Evolutionary conservation across 1,284 basidiomycete genomes (phyloP), one percentile per base, ranked within the genome.

Genomic region (Rhodotorula sp.): DNA sequence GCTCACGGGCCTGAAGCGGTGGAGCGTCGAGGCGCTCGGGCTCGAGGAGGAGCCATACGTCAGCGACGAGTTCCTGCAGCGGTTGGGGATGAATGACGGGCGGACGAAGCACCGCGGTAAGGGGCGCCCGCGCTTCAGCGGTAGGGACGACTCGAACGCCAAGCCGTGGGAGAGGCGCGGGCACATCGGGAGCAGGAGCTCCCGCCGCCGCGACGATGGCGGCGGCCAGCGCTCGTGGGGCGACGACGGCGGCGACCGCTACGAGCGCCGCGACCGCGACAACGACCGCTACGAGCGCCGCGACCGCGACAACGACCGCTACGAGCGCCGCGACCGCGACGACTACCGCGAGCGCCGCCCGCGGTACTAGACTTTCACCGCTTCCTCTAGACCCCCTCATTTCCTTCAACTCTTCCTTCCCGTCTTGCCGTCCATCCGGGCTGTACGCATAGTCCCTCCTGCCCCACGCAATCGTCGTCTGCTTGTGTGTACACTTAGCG

Each of bases 1-100:
- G 62, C 74, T 90, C 32, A 83, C 87, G 48, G 90, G 88, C 15
- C 81, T 89, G 67, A 87, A 88, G 80, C 82, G 84, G 48, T 95
- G 92, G 92, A 81, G 88, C 0, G 83, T 80, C 27, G 84, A 84
- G 51, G 86, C 84, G 10, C 84, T 83, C 55, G 88, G 87, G 34
- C 80, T 89, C 44, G 72, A 81, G 0, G 73, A 81, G 62, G 82
- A 87, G 17, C 88, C 88, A 0, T 83, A 84, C 78, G 80, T 89
- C 32, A 85, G 85, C 1, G 80, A 81, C 0, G 68, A 68, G 22
- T 86, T 89, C 82, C 80, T 89, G 61, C 70, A 70, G 29, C 84
- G 83, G 77, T 69, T 84, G 12, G 84, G 84, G 29, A 72, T 79
- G 69, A 73, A 67, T 39, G 74, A 77, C 46, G 72, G 72, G 5